Base-by-base conservation (phyloP, 1,139 yeast genomes). In the Geotrichum candidum region DNA sequence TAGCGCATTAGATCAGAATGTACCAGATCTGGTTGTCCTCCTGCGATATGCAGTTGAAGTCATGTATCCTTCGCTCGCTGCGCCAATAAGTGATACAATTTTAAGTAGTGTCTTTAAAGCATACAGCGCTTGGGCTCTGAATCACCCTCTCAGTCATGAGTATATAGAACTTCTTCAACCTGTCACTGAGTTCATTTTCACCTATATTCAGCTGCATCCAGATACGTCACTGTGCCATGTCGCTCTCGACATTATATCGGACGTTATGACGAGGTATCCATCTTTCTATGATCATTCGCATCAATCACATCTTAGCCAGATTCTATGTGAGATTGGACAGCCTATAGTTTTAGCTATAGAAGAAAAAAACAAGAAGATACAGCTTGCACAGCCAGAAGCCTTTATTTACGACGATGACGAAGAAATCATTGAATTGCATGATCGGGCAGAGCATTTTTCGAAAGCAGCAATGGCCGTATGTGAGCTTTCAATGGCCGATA, bases 381-480 rank as follows among this genome's bases (percentile, higher is more conserved):
- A 51, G 51, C 51, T 51, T 23, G 23, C 53, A 9, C n/a, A 23
- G n/a, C 13, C 18, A 13, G 15, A 9, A 29, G 38, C 15, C 31
- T 18, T 18, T 22, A 53, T 29, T 53, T 23, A 25, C 18, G 52
- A 56, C 46, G 59, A 59, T 5, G 65, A 65, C 23, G 57, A 61
- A 52, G 56, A 60, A 54, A 35, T 53, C 41, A 31, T 54, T 38
- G 53, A 61, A 46, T 61, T 63, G 31, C 64, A 66, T 10, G 64
- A 65, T 53, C 58, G 62, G 50, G 53, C 54, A 2, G 35, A 52
- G 48, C 50, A 33, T 7, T 57, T 48, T 54, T 13, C 53, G 3
- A 57, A 57, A 54, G 54, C 56, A 5, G 53, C 63, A 3, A 54
- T 60, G 15, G 60, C 60, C 11, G 35, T 57, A 3, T 60, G 63